Conservation (phyloP, 2,329 filamentous ascomycete genomes). For the Pleomassaria siparia region DNA sequence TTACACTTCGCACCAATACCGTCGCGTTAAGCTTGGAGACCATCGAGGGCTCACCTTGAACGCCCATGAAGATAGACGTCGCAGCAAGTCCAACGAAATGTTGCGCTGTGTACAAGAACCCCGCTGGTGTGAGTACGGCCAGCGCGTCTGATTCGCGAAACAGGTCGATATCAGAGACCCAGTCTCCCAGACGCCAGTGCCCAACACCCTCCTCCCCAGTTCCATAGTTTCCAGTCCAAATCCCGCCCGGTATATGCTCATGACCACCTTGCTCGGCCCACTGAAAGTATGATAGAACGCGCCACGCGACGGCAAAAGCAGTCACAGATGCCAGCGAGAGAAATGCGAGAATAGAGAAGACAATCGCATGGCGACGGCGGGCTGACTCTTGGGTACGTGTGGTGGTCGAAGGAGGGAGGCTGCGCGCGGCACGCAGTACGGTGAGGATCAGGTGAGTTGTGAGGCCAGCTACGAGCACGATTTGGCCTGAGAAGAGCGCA, state of each 20-base stretch:
- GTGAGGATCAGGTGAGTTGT: slow-evolving; percentile 31
- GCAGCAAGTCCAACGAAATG: slow-evolving; percentile 57
- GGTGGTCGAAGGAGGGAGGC: slow-evolving; percentile 34
- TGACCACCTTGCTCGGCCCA: slow-evolving; percentile 51
- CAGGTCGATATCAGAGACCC: slow-evolving; percentile 57
- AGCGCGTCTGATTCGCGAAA: slow-evolving; percentile 58
- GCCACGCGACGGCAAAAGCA: slow-evolving; percentile 49
- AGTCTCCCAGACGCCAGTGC: slow-evolving; percentile 49
- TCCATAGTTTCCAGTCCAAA: slow-evolving; percentile 44
- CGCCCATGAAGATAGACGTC: slow-evolving; percentile 60
- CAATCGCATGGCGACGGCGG: slow-evolving; percentile 33
- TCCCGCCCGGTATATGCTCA: slow-evolving; percentile 42
- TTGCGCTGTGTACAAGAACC: slow-evolving; percentile 66
- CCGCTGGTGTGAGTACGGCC: slow-evolving; percentile 55
- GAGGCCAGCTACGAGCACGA: slow-evolving; percentile 32
- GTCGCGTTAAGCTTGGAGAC: neutral
- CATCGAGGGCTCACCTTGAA: slow-evolving; percentile 51
- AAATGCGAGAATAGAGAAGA: slow-evolving; percentile 50
- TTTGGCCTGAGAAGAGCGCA: slow-evolving; percentile 33
- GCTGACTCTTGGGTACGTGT: slow-evolving; percentile 36
- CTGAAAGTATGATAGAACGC: slow-evolving; percentile 51
- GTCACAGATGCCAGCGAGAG: slow-evolving; percentile 49
- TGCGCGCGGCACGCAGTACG: slow-evolving; percentile 32
- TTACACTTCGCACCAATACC: neutral
- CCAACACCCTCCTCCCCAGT: slow-evolving; percentile 35